Conservation (phyloP, 148 eudicot genomes). For the Camellia lanceoleosa region DNA sequence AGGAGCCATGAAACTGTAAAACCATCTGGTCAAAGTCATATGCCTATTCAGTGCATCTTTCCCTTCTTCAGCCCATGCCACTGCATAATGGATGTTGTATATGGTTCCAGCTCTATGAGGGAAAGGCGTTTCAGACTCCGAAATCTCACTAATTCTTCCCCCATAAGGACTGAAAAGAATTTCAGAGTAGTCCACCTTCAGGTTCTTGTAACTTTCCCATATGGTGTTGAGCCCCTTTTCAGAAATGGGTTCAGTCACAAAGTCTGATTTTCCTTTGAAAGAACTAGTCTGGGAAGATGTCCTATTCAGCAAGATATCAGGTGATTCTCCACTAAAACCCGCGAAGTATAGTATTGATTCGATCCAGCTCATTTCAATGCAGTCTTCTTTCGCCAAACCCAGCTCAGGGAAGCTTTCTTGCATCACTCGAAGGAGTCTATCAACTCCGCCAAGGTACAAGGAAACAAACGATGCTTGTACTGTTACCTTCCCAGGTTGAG, state of each 20-base stretch:
- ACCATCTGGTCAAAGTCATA: slow-evolving; percentile 17
- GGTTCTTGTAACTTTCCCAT: not conserved
- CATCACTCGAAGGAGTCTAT: not conserved
- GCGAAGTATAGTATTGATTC: slow-evolving; percentile 11
- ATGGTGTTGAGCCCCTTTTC: not conserved
- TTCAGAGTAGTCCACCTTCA: not conserved
- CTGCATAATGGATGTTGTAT: not conserved
- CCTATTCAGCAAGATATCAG: not conserved
- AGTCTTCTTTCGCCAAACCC: slow-evolving; percentile 9
- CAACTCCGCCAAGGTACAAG: not conserved
- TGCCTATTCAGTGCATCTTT: slow-evolving; percentile 13
- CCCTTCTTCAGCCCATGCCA: not conserved
- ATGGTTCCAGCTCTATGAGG: not conserved
- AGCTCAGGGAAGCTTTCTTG: slow-evolving; percentile 5
- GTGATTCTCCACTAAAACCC: not conserved
- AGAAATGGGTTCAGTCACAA: not conserved
- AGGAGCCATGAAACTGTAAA: slow-evolving; percentile 24
- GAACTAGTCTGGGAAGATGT: not conserved
- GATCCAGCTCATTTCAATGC: slow-evolving; percentile 3
- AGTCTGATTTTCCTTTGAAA: slow-evolving; percentile 11
- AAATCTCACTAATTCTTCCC: slow-evolving; percentile 1
- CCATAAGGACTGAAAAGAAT: slow-evolving; percentile 2
- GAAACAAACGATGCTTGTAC: not conserved
- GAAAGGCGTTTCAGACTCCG: not conserved
- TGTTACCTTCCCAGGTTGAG: not conserved